Percentiles rank a stretch among this genome's conserved stretches.
phyloP scores from a whole-genome alignment of 352 stramenopile species.

The Globisporangium solare region DNA sequence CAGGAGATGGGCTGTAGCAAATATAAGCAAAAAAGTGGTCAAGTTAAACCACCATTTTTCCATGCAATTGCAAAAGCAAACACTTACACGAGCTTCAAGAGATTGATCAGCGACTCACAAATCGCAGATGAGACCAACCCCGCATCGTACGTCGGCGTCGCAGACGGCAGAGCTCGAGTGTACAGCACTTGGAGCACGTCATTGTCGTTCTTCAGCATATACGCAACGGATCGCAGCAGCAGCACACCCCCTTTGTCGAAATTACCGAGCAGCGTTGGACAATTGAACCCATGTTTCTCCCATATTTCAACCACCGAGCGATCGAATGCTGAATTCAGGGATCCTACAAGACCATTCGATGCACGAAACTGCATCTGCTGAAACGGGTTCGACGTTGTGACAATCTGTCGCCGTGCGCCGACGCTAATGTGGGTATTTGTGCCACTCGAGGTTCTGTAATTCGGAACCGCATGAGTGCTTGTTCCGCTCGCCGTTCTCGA shows the following conservation, averaged over 20 bases:
- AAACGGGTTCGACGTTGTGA: conserved; percentile 20
- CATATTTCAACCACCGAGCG: conserved; percentile 47
- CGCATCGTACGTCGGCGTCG: conserved; percentile 58
- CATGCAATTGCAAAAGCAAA: conserved; percentile 7
- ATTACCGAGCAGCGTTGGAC: conserved; percentile 54
- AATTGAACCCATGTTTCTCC: conserved; percentile 78
- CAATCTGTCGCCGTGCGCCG: conserved; percentile 26
- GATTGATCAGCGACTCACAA: conserved; percentile 62
- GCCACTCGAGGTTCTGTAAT: conserved; percentile 17
- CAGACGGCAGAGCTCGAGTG: conserved; percentile 47
- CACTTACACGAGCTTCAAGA: conserved; percentile 75
- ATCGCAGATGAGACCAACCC: conserved; percentile 65
- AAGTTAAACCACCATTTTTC: conserved; percentile 7
- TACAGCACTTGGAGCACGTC: conserved; percentile 42
- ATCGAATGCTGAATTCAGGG: conserved; percentile 19
- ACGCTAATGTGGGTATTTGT: conserved; percentile 20
- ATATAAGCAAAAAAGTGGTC: background rate
- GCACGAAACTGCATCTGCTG: conserved; percentile 9
- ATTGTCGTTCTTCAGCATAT: conserved; percentile 59
- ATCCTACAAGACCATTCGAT: conserved; percentile 15
- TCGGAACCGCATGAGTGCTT: conserved; percentile 1
- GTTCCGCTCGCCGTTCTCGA: conserved; percentile 19
- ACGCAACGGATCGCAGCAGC: conserved; percentile 53
- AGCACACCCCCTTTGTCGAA: conserved; percentile 77
- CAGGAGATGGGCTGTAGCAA: conserved; percentile 36